Base-by-base conservation (phyloP, 805 yeast genomes). In the Kodamaea sagamina region DNA sequence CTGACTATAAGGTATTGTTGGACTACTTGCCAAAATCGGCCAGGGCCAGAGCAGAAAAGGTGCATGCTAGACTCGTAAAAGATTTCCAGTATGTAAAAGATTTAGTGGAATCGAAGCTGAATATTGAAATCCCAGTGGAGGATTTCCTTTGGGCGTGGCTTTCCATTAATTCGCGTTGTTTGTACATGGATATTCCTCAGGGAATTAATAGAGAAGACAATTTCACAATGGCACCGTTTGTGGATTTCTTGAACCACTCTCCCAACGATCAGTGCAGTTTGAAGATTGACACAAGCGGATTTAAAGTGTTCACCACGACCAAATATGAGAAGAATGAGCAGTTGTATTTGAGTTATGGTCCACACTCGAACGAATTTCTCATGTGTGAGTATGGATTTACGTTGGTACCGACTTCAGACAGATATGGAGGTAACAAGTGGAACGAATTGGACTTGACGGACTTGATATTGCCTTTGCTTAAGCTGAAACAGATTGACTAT, bases 191-290 rank as follows among this genome's bases (percentile, higher is more conserved):
- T 3, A 63, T 87, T 1, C 82, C 86, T 1, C 71, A 75, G 36
- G 73, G 75, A 26, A 73, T 75, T 44, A 65, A 69, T 12, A 57
- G 58, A 2, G 76, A 67, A 18, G 88, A 84, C 51, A 84, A 86
- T 59, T 82, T 92, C 67, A 88, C 98, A 1, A 67, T 92, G 78
- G 97, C 92, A 0, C 99, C 99, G 0, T 83, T 71, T 49, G 89
- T 90, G 17, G 99, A 92, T 65, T 86, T 87, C 59, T 67, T 92
- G 40, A 93, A 92, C 63, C 98, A 92, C 62, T 70, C 65, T 21
- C 53, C 68, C 28, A 72, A 74, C 4, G 77, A 72, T 32, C 82
- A 79, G 48, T 79, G 88, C 49, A 66, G 61, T 16, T 72, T 83
- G 40, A 57, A 71, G 48, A 72, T 74, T 27, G 68, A 73, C 36